phyloP scores from a whole-genome alignment of 208 protist species.

The Acanthamoeba sp. region DNA sequence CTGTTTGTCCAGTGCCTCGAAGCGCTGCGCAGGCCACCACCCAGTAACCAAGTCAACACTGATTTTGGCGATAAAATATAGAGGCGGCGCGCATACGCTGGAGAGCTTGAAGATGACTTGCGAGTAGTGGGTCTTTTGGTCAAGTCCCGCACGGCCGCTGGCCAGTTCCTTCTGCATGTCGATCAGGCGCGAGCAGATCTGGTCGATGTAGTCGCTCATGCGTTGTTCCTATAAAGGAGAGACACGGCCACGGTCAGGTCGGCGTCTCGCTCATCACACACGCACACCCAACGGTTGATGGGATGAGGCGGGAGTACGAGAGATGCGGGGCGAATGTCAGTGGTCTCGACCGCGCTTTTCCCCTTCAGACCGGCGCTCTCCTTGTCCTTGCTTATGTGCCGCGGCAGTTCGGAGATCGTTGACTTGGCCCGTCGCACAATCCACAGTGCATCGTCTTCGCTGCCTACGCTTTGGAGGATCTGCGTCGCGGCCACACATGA shows the following conservation, averaged over 20 bases:
- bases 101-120: constrained; percentile 43
- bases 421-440: constrained; percentile 27
- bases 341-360: neutral
- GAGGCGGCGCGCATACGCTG: neutral
- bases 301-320: neutral
- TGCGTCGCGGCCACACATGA: neutral
- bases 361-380: neutral
- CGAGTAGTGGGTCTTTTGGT: neutral
- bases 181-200: constrained; percentile 11
- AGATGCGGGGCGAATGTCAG: neutral
- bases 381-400: constrained; percentile 51
- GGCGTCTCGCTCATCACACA: neutral
- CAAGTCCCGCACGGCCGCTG: neutral
- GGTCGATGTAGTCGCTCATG: constrained; percentile 32
- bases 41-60: neutral
- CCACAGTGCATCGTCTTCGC: neutral
- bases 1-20: constrained; percentile 17
- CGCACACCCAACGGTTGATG: neutral
- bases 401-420: constrained; percentile 15
- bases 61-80: neutral
- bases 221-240: constrained; percentile 64
- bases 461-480: neutral
- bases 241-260: too few relatives aligned
- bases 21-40: neutral
- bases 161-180: constrained; percentile 53